phyloP scores from a whole-genome alignment of 306 rosid species.

The Senna siamea region DNA sequence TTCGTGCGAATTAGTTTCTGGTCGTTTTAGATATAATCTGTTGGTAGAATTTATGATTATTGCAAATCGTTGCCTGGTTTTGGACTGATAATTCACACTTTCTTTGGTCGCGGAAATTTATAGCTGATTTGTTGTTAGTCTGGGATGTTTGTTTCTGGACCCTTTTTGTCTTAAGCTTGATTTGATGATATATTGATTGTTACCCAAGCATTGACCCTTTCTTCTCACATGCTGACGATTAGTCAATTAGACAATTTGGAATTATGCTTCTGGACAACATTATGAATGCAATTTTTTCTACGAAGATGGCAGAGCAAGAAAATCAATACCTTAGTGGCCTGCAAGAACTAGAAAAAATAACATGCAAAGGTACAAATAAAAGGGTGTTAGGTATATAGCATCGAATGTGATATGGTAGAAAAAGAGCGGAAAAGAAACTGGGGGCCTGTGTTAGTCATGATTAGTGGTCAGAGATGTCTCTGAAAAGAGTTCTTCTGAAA shows the following conservation, averaged over 20 bases:
- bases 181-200: neutral
- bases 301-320: slow-evolving; percentile 4
- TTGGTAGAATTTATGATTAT: neutral
- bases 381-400: neutral
- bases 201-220: slow-evolving; percentile 17
- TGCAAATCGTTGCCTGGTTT: neutral
- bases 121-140: neutral
- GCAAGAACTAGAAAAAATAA: neutral
- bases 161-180: neutral
- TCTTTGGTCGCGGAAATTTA: slow-evolving; percentile 16
- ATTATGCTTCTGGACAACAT: slow-evolving; percentile 29
- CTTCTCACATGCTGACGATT: neutral
- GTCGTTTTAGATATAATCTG: neutral
- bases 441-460: no score
- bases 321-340: neutral
- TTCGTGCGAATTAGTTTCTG: neutral
- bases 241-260: neutral
- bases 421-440: no score
- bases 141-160: slow-evolving; percentile 17
- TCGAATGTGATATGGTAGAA: no score
- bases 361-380: slow-evolving; percentile 25
- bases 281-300: neutral
- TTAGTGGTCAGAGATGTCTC: no score
- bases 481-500: no score
- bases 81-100: neutral